Percentiles rank a stretch among this genome's conserved stretches.
Evolutionary conservation across 495 filamentous ascomycete genomes (phyloP).

Genomic region (Trichocladium antarcticum): DNA sequence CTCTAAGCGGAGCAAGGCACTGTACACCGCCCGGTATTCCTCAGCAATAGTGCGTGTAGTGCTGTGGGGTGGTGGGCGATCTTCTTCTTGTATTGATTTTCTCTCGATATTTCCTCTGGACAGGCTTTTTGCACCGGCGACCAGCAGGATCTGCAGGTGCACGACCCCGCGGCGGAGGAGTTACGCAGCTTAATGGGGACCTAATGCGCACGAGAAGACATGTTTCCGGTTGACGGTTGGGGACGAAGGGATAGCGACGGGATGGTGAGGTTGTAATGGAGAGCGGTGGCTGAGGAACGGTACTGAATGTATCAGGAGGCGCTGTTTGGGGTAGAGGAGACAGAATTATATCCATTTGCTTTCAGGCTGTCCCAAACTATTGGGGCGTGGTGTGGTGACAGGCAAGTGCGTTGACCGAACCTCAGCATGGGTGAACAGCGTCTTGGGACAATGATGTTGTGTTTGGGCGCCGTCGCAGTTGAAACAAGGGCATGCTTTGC

Average conservation of each 20-base stretch:
- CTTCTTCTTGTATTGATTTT: slow-evolving; percentile 26
- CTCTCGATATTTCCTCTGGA: slow-evolving; percentile 18
- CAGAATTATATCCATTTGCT: slow-evolving; percentile 14
- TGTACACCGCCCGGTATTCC: not conserved
- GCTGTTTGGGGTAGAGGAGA: slow-evolving; percentile 2
- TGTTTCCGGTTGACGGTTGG: slow-evolving; percentile 16
- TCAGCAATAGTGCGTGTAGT: no score
- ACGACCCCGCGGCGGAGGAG: slow-evolving; percentile 12
- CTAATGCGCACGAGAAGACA: slow-evolving; percentile 20
- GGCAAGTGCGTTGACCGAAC: not conserved
- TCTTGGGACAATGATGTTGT: not conserved
- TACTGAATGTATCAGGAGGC: not conserved
- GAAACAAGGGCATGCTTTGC: not conserved
- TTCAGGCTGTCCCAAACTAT: slow-evolving; percentile 1
- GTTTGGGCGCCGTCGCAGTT: not conserved
- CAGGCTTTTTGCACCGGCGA: slow-evolving; percentile 16
- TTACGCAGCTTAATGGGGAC: slow-evolving; percentile 3
- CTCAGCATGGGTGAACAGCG: not conserved
- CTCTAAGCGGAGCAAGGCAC: slow-evolving; percentile 10
- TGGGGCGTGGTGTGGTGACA: not conserved
- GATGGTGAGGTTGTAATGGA: slow-evolving; percentile 1
- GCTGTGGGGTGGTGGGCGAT: slow-evolving; percentile 14
- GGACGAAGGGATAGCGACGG: slow-evolving; percentile 1
- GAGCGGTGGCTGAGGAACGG: not conserved
- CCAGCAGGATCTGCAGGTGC: slow-evolving; percentile 15